Base-by-base conservation (phyloP, 306 rosid genomes). In the Cajanus cajan region DNA sequence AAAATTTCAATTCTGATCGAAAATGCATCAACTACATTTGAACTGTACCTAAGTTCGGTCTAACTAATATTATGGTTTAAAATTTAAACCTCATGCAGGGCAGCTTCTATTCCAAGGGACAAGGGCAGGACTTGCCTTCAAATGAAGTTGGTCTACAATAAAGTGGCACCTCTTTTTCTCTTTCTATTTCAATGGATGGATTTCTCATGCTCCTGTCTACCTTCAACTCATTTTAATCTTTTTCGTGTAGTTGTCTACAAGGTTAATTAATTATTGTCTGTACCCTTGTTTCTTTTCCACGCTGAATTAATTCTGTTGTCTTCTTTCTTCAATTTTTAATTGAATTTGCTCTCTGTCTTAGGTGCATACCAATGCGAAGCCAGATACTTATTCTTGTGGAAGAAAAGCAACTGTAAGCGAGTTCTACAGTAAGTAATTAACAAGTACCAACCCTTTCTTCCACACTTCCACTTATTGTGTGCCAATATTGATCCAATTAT, bases 401-500 rank as follows among this genome's bases (percentile, higher is more conserved):
- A 90, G 94, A 80, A 87, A 86, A 84, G 92, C 97, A 22, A 90
- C 92, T 65, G 45, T 85, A 58, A 72, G 78, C 11, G 90, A 90
- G 79, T 90, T 93, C 83, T 90, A 85, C 45, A 31, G 92, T 89
- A 82, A 10, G 92, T 82, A 54, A 15, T 88, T 82, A 54, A 15
- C 86, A 80, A 14, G 92, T 83, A 48, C 61, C 7, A 39, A 45
- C 10, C 14, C 48, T 39, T 69, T 16, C 48, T 61, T 37, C 84
- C 36, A 28, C 31, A 28, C 2, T 28, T 28, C 31, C 31, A 28
- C 31, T 28, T 28, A 28, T 28, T 28, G n/a, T n/a, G n/a, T n/a
- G n/a, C n/a, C n/a, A n/a, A n/a, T n/a, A 28, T 28, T 28, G 31
- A 3, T 28, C 31, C 31, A 28, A 28, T 28, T 28, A 28, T 28